Percentiles rank a stretch among this genome's conserved stretches.
These are phyloP conservation scores for Puccinia polysora DNA, from an alignment of 1,284 basidiomycete genomes.

Conservation along the genomic window DNA sequence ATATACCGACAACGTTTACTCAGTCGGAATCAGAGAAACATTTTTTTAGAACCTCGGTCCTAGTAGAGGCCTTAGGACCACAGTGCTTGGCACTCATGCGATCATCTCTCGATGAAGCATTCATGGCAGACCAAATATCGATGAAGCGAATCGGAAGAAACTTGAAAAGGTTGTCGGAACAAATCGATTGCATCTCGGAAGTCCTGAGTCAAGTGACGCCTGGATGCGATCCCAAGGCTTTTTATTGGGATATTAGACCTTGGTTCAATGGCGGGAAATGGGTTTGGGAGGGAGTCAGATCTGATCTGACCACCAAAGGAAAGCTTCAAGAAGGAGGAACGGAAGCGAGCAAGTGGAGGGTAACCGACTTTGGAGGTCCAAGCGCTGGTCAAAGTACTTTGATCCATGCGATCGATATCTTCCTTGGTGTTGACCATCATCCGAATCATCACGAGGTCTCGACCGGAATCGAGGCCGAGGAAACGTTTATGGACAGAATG, in stretches of 20 bases:
- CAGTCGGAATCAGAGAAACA: constrained; percentile 76
- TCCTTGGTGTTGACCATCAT: constrained; percentile 73
- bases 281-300: constrained; percentile 71
- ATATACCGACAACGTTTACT: constrained; percentile 70
- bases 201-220: constrained; percentile 66
- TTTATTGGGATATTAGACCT: constrained; percentile 79
- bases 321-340: constrained; percentile 49
- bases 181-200: constrained; percentile 65
- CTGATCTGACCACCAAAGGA: too few species aligned
- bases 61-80: constrained; percentile 88
- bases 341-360: constrained; percentile 45
- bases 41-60: constrained; percentile 80
- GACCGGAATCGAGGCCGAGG: constrained; percentile 49
- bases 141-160: constrained; percentile 68
- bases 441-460: constrained; percentile 49
- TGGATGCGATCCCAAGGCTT: constrained; percentile 71
- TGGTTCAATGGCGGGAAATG: constrained; percentile 87
- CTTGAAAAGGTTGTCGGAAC: constrained; percentile 63
- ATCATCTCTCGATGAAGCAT: constrained; percentile 80
- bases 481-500: constrained; percentile 71
- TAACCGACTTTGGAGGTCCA: constrained; percentile 69
- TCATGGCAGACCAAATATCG: constrained; percentile 76
- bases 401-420: constrained; percentile 81
- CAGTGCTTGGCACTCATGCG: constrained; percentile 81
- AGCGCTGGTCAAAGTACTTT: constrained; percentile 85